These are phyloP conservation scores for Dactylellina cionopaga DNA, from an alignment of 2,329 filamentous ascomycete genomes.

Conservation along the genomic window DNA sequence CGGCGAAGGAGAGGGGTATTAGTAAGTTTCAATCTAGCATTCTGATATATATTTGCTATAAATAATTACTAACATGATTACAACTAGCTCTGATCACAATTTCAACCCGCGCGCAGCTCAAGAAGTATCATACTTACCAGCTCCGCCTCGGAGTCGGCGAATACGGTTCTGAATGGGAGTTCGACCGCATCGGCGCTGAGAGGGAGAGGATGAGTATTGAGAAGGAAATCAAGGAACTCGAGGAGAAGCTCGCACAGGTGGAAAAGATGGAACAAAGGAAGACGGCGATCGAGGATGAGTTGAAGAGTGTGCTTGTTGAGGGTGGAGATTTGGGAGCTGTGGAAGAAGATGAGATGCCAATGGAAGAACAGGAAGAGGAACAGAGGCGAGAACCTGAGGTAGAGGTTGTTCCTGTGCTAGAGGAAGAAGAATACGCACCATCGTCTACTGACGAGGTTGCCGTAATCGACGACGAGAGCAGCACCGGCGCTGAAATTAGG, in stretches of 20 bases:
- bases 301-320: conserved; percentile 72
- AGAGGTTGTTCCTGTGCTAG: conserved; percentile 41
- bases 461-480: conserved; percentile 43
- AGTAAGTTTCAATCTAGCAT: conserved; percentile 69
- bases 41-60: conserved; percentile 10
- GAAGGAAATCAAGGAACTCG: conserved; percentile 85
- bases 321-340: conserved; percentile 56
- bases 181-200: conserved; percentile 92
- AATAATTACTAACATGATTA: conserved; percentile 1
- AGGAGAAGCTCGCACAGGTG: conserved; percentile 81
- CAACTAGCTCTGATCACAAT: conserved; percentile 84
- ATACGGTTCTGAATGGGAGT: conserved; percentile 86
- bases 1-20: conserved; percentile 89
- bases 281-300: conserved; percentile 82
- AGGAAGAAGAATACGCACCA: conserved; percentile 41
- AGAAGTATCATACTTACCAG: conserved; percentile 94
- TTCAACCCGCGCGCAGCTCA: conserved; percentile 90
- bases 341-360: conserved; percentile 19
- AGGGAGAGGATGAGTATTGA: conserved; percentile 93
- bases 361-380: conserved; percentile 10
- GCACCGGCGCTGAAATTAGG: conserved; percentile 19
- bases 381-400: conserved; percentile 32
- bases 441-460: conserved; percentile 44
- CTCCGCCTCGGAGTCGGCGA: conserved; percentile 84
- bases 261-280: conserved; percentile 82